These are phyloP conservation scores for Solanum microdontum DNA, from an alignment of 257 asterid genomes.

Conservation along the genomic window DNA sequence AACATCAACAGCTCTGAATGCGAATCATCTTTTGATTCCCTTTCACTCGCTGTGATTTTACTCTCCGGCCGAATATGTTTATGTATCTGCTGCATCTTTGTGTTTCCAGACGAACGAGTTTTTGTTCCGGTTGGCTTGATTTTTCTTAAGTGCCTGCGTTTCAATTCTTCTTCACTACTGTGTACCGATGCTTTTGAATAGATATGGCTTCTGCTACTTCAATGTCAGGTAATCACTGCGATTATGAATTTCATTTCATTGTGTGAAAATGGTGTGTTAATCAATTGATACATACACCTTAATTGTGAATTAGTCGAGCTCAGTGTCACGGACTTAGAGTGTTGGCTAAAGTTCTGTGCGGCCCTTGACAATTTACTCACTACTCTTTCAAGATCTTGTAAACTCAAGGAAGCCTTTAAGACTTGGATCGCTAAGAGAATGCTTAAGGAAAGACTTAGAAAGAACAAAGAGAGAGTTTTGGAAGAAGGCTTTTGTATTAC, in stretches of 20 bases:
- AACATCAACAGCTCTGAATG: background rate
- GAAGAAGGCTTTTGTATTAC: too few species aligned
- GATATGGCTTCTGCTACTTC: slow-evolving; percentile 63
- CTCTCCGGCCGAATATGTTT: background rate
- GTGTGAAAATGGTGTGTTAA: background rate
- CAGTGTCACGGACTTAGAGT: too few species aligned
- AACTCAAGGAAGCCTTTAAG: too few species aligned
- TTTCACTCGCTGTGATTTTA: background rate
- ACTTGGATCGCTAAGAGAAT: too few species aligned
- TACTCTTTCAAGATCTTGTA: too few species aligned
- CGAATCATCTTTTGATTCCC: slow-evolving; percentile 1
- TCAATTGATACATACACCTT: background rate
- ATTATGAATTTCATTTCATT: background rate
- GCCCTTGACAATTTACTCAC: too few species aligned
- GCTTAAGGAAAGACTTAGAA: too few species aligned
- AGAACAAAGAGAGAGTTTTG: too few species aligned
- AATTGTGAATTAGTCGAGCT: background rate
- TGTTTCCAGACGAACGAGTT: background rate
- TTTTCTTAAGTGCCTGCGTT: background rate
- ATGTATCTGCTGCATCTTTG: background rate
- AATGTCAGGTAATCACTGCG: slow-evolving; percentile 43
- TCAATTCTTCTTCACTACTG: background rate
- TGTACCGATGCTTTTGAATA: slow-evolving; percentile 56
- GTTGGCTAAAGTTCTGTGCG: too few species aligned
- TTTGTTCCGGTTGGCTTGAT: background rate